Conservation (phyloP, 1,284 basidiomycete genomes). For the Fomitopsis schrenkii region DNA sequence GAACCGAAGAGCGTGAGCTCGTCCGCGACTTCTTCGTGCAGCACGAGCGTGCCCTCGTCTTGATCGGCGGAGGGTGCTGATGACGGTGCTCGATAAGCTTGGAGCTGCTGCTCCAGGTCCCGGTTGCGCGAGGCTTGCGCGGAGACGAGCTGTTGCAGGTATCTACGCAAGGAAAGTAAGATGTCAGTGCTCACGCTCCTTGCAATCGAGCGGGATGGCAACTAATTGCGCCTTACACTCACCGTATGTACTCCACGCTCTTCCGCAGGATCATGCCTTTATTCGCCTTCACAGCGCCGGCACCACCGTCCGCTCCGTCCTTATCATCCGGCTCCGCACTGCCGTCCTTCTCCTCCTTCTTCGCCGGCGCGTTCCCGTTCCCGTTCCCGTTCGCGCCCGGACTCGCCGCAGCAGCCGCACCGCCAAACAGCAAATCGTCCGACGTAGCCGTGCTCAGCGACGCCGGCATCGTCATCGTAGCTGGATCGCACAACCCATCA, state of each 20-base stretch:
- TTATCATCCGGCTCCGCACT: conserved; percentile 19
- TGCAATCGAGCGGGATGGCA: neutral
- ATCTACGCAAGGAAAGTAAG: conserved; percentile 35
- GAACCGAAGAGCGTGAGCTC: conserved; percentile 14
- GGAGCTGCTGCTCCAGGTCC: conserved; percentile 68
- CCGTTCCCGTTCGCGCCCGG: conserved; percentile 16
- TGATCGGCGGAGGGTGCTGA: conserved; percentile 13
- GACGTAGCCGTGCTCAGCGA: conserved; percentile 22
- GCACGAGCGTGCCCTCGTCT: conserved; percentile 21
- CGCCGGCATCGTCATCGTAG: conserved; percentile 26
- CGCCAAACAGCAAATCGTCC: conserved; percentile 29
- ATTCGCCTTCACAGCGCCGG: conserved; percentile 69
- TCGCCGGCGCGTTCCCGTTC: conserved; percentile 18
- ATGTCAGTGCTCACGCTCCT: neutral
- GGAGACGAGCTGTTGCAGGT: conserved; percentile 79
- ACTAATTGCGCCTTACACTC: conserved; percentile 14
- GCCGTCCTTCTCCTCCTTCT: conserved; percentile 18
- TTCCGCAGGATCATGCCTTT: conserved; percentile 88
- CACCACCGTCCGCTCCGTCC: conserved; percentile 18
- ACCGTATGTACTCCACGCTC: conserved; percentile 85
- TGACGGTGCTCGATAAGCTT: conserved; percentile 33
- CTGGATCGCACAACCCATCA: conserved; percentile 9
- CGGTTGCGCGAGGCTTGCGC: conserved; percentile 73
- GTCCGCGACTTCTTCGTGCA: conserved; percentile 28
- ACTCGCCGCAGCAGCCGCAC: conserved; percentile 8